Evolutionary conservation across 805 yeast species (phyloP), one percentile per base, ranked within the genome.

Genomic region (Hanseniaspora jakobsenii): DNA sequence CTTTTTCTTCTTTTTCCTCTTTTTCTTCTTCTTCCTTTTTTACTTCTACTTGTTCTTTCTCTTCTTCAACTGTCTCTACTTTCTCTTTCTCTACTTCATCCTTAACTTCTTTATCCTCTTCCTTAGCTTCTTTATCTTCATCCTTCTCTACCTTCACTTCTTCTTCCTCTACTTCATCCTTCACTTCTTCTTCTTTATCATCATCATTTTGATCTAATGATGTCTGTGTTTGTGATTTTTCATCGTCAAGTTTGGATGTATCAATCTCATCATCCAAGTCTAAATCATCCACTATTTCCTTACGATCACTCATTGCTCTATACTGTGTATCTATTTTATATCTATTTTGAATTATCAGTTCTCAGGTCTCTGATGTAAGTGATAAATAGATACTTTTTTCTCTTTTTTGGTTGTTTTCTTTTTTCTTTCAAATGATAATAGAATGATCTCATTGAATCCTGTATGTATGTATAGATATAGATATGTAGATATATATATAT

Each of bases 61-160:
- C 45, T 41, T 23, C 42, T 17, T 21, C 32, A 14, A 59, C 21
- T 48, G 47, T 6, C 41, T 47, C 22, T 47, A 47, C 19, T 23
- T 30, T 14, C 8, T 19, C n/a, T 9, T 10, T 24, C 16, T 29
- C 16, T 8, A 7, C 13, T 3, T 32, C 16, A 22, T 32, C 30
- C 10, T 23, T 26, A 10, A 10, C 17, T 34, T 18, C 22, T 13
- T 9, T n/a, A 10, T 28, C 23, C 6, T 10, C 34, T 10, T 3
- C 29, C 14, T 19, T 22, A n/a, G 5, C 22, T 4, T 16, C 29
- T 4, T 14, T 17, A 14, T 26, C 32, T 30, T n/a, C 27, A 12
- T 8, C 36, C 18, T 30, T 36, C 13, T 31, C 32, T 9, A 18
- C 36, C 14, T 17, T 24, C 2, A n/a, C n/a, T 3, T 10, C 13